phyloP scores from a whole-genome alignment of 208 protist genomes.

The Crithidia mellificae region DNA sequence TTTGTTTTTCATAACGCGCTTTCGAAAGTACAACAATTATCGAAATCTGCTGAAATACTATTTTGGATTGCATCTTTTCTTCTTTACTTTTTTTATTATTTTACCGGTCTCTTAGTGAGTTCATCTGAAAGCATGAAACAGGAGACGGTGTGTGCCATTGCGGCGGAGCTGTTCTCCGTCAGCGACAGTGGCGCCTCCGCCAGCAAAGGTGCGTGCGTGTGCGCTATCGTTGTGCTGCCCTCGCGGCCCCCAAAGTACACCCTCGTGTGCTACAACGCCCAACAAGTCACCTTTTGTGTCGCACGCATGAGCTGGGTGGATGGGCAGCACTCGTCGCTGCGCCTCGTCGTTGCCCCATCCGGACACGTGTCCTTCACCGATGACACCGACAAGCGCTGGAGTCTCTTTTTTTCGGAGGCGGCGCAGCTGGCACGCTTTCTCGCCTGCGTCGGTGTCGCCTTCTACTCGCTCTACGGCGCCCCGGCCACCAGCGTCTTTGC shows the following conservation, averaged over 20 bases:
- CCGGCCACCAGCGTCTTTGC: slow-evolving; percentile 39
- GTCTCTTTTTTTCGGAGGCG: slow-evolving; percentile 45
- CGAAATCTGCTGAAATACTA: no score
- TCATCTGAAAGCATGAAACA: no score
- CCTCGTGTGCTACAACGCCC: slow-evolving; percentile 80
- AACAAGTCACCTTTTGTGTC: slow-evolving; percentile 67
- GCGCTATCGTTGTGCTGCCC: slow-evolving; percentile 63
- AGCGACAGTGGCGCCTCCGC: slow-evolving; percentile 43
- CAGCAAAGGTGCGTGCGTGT: slow-evolving; percentile 63
- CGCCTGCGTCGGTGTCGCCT: slow-evolving; percentile 59
- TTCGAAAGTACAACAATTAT: no score
- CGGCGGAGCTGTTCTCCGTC: slow-evolving; percentile 53
- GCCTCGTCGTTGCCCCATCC: slow-evolving; percentile 46
- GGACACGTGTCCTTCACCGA: slow-evolving; percentile 78
- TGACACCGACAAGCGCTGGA: slow-evolving; percentile 55
- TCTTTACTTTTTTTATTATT: neutral
- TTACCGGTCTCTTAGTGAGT: no score
- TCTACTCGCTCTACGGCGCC: slow-evolving; percentile 60
- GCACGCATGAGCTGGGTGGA: slow-evolving; percentile 47
- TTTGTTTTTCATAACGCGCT: no score
- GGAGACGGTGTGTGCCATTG: slow-evolving; percentile 61
- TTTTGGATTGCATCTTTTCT: neutral
- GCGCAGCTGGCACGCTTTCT: slow-evolving; percentile 48
- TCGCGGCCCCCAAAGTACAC: slow-evolving; percentile 64
- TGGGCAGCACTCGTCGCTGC: slow-evolving; percentile 44